These are phyloP conservation scores for Pholiota adiposa DNA, from an alignment of 1,284 basidiomycete genomes.

Conservation along the genomic window DNA sequence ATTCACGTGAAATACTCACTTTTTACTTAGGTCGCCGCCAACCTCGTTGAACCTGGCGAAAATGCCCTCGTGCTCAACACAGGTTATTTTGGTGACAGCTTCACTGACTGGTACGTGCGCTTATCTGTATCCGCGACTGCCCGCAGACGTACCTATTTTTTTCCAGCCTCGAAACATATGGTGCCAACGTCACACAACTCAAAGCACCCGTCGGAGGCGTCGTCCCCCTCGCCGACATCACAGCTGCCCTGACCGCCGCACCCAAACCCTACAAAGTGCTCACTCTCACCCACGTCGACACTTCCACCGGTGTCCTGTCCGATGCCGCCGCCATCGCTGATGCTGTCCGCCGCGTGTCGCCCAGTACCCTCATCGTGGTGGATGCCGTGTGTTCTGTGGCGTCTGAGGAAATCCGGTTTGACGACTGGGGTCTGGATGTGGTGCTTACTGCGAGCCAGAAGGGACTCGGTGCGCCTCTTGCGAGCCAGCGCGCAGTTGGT, in stretches of 20 bases:
- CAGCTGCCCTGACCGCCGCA: conserved; percentile 62
- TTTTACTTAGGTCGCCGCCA: conserved; percentile 61
- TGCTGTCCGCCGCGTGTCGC: conserved; percentile 79
- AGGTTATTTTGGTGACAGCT: conserved; percentile 89
- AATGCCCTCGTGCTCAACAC: conserved; percentile 79
- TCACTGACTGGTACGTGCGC: conserved; percentile 74
- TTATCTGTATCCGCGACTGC: conserved; percentile 39
- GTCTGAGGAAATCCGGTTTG: conserved; percentile 94
- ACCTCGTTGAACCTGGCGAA: conserved; percentile 82
- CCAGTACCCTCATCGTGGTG: conserved; percentile 86
- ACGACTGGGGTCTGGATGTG: conserved; percentile 93
- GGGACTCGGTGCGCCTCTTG: conserved; percentile 90
- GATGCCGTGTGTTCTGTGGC: conserved; percentile 97
- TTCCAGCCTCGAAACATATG: conserved; percentile 84
- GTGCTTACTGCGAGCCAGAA: conserved; percentile 94
- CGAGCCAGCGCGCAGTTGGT: conserved; percentile 81
- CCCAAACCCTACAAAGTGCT: conserved; percentile 89
- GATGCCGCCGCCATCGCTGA: conserved; percentile 82
- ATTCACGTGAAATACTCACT: not conserved
- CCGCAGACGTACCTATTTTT: not conserved
- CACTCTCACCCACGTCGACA: conserved; percentile 95
- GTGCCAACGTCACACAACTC: conserved; percentile 88
- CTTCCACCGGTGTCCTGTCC: conserved; percentile 91
- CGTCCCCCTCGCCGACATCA: conserved; percentile 69
- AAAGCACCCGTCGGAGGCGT: conserved; percentile 83